phyloP scores from a whole-genome alignment of 2,329 filamentous ascomycete genomes.

The Alternaria metachromatica region DNA sequence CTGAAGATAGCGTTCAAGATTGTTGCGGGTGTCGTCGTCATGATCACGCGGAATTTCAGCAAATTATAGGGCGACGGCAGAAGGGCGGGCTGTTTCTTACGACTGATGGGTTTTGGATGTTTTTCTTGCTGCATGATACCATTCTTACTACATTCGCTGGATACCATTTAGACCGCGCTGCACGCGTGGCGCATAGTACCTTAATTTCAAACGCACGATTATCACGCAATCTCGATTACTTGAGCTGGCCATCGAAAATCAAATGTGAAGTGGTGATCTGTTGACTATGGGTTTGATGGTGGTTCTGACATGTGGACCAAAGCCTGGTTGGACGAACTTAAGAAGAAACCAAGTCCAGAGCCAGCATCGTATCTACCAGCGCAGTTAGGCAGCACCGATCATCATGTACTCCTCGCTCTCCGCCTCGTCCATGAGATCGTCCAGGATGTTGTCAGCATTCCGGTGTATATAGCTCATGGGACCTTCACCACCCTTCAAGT shows the following conservation, averaged over 20 bases:
- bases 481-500: slow-evolving; percentile 32
- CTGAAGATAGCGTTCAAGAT: slow-evolving; percentile 52
- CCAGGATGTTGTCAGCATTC: slow-evolving; percentile 30
- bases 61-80: slow-evolving; percentile 33
- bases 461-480: slow-evolving; percentile 34
- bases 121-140: slow-evolving; percentile 9
- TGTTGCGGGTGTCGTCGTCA: slow-evolving; percentile 48
- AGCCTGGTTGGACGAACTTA: neutral
- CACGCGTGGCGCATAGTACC: neutral
- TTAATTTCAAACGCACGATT: neutral
- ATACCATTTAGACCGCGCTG: neutral
- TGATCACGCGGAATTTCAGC: slow-evolving; percentile 45
- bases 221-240: neutral
- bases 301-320: neutral
- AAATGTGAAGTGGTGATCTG: neutral
- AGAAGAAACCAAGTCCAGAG: neutral
- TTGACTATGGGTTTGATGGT: neutral
- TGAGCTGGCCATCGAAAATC: neutral
- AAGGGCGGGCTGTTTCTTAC: neutral
- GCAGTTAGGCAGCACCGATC: slow-evolving; percentile 1
- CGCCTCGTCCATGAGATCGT: slow-evolving; percentile 24
- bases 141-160: slow-evolving; percentile 13
- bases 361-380: neutral
- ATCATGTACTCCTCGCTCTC: slow-evolving; percentile 27
- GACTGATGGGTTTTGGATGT: neutral